Conservation (phyloP, 345 rosid genomes). For the Populus pruinosa region DNA sequence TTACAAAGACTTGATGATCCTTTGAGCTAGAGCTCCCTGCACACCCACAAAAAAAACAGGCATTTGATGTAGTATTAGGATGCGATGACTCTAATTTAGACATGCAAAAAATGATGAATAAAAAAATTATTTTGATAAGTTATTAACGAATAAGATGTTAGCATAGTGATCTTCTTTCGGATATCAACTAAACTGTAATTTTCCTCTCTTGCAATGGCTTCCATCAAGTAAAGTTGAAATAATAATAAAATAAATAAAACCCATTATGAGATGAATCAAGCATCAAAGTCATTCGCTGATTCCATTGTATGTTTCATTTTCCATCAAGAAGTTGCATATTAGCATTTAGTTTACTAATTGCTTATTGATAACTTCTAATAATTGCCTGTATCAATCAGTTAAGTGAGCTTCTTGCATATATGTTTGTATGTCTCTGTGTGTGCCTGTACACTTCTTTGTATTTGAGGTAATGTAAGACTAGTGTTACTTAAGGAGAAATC, state of each 20-base stretch:
- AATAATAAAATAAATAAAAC: neutral
- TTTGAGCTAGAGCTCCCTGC: slow-evolving; percentile 54
- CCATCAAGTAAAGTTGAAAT: slow-evolving; percentile 1
- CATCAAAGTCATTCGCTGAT: neutral
- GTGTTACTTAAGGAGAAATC: neutral
- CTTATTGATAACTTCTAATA: neutral
- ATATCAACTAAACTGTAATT: neutral
- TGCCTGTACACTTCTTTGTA: neutral
- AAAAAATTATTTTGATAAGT: neutral
- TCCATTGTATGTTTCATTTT: neutral
- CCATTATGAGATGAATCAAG: neutral
- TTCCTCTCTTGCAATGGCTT: neutral
- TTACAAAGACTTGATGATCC: slow-evolving; percentile 39
- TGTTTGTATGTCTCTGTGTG: neutral
- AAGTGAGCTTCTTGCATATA: neutral
- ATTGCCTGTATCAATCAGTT: neutral
- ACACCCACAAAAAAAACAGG: neutral
- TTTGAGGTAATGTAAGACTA: neutral
- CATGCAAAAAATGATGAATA: neutral
- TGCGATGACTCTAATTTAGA: neutral
- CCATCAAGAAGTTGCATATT: neutral
- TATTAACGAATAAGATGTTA: neutral
- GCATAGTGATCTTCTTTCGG: neutral
- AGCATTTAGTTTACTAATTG: neutral
- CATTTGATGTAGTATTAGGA: slow-evolving; percentile 1